Evolutionary conservation across 148 eudicot species (phyloP).

Genomic region (Dysphania ambrosioides): DNA sequence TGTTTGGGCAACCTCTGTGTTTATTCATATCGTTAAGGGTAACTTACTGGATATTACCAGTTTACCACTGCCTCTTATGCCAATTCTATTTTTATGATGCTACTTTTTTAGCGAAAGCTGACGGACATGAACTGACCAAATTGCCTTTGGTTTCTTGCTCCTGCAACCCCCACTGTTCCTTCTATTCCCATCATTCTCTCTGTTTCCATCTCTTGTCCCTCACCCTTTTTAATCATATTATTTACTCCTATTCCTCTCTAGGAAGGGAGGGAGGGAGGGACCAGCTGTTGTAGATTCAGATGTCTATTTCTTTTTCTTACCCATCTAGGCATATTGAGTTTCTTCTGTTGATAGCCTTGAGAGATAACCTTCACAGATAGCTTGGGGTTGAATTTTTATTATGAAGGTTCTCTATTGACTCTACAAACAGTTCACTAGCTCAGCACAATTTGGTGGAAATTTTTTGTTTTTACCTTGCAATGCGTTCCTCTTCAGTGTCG

Average conservation of each 20-base stretch:
- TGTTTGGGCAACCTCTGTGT: background rate
- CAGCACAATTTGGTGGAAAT: background rate
- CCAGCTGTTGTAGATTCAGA: no score
- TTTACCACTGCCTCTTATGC: background rate
- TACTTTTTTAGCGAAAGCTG: background rate
- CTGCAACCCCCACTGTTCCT: background rate
- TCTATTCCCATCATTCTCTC: background rate
- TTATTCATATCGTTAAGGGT: background rate
- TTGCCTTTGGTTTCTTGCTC: background rate
- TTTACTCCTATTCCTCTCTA: background rate
- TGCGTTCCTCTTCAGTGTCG: background rate
- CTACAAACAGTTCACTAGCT: background rate
- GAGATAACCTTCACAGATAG: background rate
- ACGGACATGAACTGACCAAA: background rate
- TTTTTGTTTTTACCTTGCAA: background rate
- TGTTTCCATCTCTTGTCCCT: background rate
- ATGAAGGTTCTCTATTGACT: background rate
- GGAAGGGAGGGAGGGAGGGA: no score
- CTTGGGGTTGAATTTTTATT: background rate
- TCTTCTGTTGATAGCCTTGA: background rate
- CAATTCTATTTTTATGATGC: background rate
- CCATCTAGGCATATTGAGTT: background rate
- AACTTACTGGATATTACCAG: background rate
- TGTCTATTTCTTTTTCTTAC: background rate
- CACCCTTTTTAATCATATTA: background rate